Evolutionary conservation across 495 filamentous ascomycete species (phyloP).

Genomic region (Penicillium subrubescens): DNA sequence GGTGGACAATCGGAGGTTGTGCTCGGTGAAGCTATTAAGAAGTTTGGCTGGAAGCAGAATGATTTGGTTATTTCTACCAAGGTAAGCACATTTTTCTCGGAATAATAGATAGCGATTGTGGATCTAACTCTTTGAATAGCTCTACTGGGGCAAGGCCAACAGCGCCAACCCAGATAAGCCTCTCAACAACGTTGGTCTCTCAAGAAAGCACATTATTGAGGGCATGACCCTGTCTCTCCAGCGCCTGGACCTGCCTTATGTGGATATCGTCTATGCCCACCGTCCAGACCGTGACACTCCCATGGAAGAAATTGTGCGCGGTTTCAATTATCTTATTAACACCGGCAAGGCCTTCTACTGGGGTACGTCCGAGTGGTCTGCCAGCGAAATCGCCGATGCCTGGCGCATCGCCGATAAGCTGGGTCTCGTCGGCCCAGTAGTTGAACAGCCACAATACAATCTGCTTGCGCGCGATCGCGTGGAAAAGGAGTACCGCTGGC

Average conservation of each 20-base stretch:
- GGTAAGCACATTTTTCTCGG: constrained; percentile 36
- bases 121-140: constrained; percentile 35
- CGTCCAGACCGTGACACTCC: constrained; percentile 80
- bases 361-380: constrained; percentile 88
- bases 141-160: constrained; percentile 67
- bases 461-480: constrained; percentile 71
- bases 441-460: constrained; percentile 88
- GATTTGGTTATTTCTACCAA: constrained; percentile 89
- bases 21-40: constrained; percentile 70
- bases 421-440: constrained; percentile 75
- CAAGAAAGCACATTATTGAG: constrained; percentile 82
- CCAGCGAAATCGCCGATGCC: constrained; percentile 77
- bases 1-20: constrained; percentile 71
- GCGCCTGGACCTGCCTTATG: constrained; percentile 67
- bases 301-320: constrained; percentile 84
- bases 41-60: constrained; percentile 67
- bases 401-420: constrained; percentile 73
- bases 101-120: too few species aligned
- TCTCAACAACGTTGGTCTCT: constrained; percentile 76
- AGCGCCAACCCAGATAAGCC: constrained; percentile 61
- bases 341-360: constrained; percentile 84
- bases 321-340: constrained; percentile 79
- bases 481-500: constrained; percentile 70
- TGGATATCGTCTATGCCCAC: constrained; percentile 85
- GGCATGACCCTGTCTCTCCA: constrained; percentile 63